A percentile compares a stretch with the other conserved stretches of the same genome.
Evolutionary conservation across 108 stramenopile genomes (phyloP).

Genomic region (Parietichytrium sp.): DNA sequence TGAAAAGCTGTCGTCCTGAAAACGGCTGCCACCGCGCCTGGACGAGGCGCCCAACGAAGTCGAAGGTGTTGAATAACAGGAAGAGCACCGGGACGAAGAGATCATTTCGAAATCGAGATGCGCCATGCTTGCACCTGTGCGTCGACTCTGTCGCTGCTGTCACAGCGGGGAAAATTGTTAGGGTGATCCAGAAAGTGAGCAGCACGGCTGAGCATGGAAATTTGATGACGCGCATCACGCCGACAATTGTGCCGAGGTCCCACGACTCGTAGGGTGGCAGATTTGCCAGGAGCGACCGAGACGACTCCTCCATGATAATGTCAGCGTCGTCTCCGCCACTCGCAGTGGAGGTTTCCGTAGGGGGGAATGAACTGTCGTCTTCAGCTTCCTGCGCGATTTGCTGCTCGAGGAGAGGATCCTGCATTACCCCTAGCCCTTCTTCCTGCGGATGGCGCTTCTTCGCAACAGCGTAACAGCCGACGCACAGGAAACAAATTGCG

Average conservation of each 20-base stretch:
- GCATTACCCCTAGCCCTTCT: not conserved
- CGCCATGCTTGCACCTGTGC: not conserved
- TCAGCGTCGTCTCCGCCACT: not conserved
- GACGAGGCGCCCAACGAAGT: slow-evolving; percentile 34
- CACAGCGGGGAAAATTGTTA: not conserved
- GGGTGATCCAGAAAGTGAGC: not conserved
- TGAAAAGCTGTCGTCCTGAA: not conserved
- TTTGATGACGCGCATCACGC: not conserved
- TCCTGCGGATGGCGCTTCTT: not conserved
- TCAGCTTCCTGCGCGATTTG: not conserved
- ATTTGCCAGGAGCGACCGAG: no score
- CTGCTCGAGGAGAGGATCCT: not conserved
- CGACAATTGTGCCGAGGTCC: not conserved
- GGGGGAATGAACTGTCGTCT: not conserved
- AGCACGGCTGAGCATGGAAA: not conserved
- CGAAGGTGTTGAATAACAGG: slow-evolving; percentile 33
- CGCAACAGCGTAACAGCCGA: not conserved
- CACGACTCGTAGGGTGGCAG: no score
- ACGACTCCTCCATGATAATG: not conserved
- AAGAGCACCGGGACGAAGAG: slow-evolving; percentile 41
- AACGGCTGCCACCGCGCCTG: not conserved
- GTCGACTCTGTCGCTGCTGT: not conserved
- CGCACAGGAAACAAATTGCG: slow-evolving; percentile 35
- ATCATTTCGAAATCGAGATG: slow-evolving; percentile 28
- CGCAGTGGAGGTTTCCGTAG: not conserved